Percentiles rank a stretch among this genome's conserved stretches.
phyloP scores from a whole-genome alignment of 139 green algal species.

The Bryopsis sp. region DNA sequence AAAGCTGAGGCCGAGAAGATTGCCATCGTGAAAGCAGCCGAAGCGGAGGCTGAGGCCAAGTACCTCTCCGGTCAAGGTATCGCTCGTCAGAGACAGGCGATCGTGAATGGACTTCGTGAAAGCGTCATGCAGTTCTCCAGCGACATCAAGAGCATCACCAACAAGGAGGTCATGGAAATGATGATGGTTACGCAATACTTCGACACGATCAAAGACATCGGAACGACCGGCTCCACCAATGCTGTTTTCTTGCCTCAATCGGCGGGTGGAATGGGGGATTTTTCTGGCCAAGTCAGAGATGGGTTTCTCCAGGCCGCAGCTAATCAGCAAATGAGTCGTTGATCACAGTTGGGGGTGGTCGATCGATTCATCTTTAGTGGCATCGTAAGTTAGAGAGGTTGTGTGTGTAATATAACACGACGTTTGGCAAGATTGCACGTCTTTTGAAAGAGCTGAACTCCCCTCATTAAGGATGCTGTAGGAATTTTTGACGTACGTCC shows the following conservation, averaged over 20 bases:
- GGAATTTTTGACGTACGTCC: no score
- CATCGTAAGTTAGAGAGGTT: no score
- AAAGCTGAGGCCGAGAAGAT: slow-evolving; percentile 76
- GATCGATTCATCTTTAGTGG: no score
- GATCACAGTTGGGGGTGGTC: no score
- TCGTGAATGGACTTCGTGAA: slow-evolving; percentile 51
- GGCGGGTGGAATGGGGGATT: slow-evolving; percentile 31
- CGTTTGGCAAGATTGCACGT: no score
- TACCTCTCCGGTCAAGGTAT: slow-evolving; percentile 51
- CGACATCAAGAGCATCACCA: slow-evolving; percentile 23
- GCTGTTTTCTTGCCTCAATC: slow-evolving; percentile 42
- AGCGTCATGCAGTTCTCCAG: slow-evolving; percentile 43
- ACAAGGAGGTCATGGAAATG: slow-evolving; percentile 41
- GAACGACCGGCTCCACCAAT: not conserved
- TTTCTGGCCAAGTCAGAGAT: slow-evolving; percentile 33
- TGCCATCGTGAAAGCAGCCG: slow-evolving; percentile 44
- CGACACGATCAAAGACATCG: slow-evolving; percentile 48
- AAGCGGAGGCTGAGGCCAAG: slow-evolving; percentile 63
- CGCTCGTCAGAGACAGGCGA: slow-evolving; percentile 47
- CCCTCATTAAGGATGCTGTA: no score
- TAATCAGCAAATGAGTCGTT: not conserved
- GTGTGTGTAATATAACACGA: no score
- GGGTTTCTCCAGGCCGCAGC: slow-evolving; percentile 35
- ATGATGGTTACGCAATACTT: slow-evolving; percentile 65
- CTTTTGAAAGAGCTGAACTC: no score